Percentiles rank a stretch among this genome's conserved stretches.
phyloP scores from a whole-genome alignment of 306 rosid genomes.

The Argentina anserina region DNA sequence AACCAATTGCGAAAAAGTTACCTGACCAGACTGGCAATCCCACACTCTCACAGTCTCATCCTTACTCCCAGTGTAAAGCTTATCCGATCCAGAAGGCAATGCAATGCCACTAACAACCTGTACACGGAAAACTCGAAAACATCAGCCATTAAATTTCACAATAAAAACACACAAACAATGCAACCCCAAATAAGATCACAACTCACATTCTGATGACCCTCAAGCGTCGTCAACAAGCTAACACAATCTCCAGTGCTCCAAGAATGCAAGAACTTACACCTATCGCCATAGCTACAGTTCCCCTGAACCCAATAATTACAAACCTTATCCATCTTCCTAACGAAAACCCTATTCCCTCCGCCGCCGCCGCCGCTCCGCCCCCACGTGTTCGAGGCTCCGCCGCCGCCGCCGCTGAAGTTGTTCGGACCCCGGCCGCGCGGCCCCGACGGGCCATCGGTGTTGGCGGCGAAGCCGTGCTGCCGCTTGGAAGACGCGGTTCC shows the following conservation, averaged over 20 bases:
- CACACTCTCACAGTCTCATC: conserved; percentile 84
- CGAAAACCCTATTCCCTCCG: conserved; percentile 32
- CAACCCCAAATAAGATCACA: background rate
- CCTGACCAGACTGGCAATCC: conserved; percentile 98
- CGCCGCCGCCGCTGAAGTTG: conserved; percentile 26
- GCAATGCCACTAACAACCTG: conserved; percentile 89
- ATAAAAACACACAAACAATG: background rate
- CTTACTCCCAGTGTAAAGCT: conserved; percentile 88
- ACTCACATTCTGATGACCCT: conserved; percentile 79
- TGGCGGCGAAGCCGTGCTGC: conserved; percentile 34
- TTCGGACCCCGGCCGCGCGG: conserved; percentile 47
- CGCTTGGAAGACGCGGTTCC: conserved; percentile 63
- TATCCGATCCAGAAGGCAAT: conserved; percentile 84
- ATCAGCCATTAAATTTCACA: background rate
- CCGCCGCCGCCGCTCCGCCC: conserved; percentile 45
- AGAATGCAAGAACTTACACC: conserved; percentile 73
- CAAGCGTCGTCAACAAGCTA: conserved; percentile 71
- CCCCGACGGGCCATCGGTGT: conserved; percentile 48
- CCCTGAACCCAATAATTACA: conserved; percentile 83
- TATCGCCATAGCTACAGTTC: conserved; percentile 66
- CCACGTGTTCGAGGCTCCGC: conserved; percentile 46
- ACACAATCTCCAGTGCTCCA: conserved; percentile 90
- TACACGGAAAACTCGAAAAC: conserved; percentile 20
- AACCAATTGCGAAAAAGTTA: conserved; percentile 20
- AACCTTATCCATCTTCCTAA: conserved; percentile 63